Conservation (phyloP, 106 monocot genomes). For the Dendrobium chrysotoxum region DNA sequence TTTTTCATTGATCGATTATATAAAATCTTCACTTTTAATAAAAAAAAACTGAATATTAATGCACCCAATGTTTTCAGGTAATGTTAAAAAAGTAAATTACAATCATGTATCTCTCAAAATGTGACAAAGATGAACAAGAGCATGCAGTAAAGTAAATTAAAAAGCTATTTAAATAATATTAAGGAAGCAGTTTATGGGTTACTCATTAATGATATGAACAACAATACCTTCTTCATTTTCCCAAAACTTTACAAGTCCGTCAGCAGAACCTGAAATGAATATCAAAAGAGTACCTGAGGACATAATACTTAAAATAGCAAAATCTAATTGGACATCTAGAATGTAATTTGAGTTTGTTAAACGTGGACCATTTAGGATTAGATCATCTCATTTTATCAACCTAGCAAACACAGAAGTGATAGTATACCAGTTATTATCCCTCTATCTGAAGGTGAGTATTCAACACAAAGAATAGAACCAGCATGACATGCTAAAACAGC, state of each 20-base stretch:
- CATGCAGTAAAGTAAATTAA: not conserved
- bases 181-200: not conserved
- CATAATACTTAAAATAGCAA: not conserved
- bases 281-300: conserved; percentile 6
- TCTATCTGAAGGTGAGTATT: conserved; percentile 86
- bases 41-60: no score
- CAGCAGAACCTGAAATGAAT: conserved; percentile 74
- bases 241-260: conserved; percentile 89
- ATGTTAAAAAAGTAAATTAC: not conserved
- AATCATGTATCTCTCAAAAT: not conserved
- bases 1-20: no score
- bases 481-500: conserved; percentile 98
- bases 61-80: no score
- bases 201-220: not conserved
- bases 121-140: not conserved
- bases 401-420: not conserved
- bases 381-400: not conserved
- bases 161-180: no score
- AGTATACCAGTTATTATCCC: conserved; percentile 88
- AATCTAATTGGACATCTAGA: not conserved
- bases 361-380: not conserved
- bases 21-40: no score
- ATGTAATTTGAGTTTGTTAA: not conserved
- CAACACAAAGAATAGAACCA: conserved; percentile 88
- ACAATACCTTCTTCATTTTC: conserved; percentile 81